Base-by-base conservation (phyloP, 1,139 yeast genomes). In the Kurtzmaniella quercitrusa region DNA sequence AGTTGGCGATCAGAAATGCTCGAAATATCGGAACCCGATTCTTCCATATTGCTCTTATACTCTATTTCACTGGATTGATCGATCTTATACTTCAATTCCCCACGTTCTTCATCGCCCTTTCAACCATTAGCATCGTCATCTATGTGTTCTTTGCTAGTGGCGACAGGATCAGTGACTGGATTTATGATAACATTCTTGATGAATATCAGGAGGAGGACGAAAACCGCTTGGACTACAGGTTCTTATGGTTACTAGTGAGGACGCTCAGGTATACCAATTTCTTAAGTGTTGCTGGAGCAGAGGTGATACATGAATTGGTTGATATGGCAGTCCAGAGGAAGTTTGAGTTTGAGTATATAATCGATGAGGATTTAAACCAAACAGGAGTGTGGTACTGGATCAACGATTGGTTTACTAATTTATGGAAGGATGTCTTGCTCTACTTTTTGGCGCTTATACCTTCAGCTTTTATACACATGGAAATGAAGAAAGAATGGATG, bases 341-440 rank as follows among this genome's bases (percentile, higher is more conserved):
- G 6, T 44, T 65, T 23, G 70, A 64, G 29, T 61, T 49, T 46
- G 62, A 63, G 37, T 52, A 52, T 37, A 45, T 62, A 4, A 41
- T 54, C 33, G 47, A 40, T n/a, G 41, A 47, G 24, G 51, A 46
- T 14, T 52, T 46, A 8, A 40, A 45, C 16, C 42, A 39, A 29
- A 48, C 43, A 41, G 47, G 38, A 15, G 44, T 43, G 46, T 41
- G 41, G 47, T 51, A 40, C 45, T 46, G 36, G 16, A 24, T 52
- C 21, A 44, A 37, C 25, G 61, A 54, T 34, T 43, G 43, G 8
- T 33, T 50, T 2, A 42, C 39, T 17, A 55, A 55, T 38, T 34
- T 56, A 5, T 50, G 55, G 48, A 65, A 60, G 43, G 67, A 62
- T 44, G 11, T 43, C 0, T 39, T 60, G n/a, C 45, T 67, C 25